Conservation (phyloP, 176 grass and related monocot genomes). For the Carex littledalei region DNA sequence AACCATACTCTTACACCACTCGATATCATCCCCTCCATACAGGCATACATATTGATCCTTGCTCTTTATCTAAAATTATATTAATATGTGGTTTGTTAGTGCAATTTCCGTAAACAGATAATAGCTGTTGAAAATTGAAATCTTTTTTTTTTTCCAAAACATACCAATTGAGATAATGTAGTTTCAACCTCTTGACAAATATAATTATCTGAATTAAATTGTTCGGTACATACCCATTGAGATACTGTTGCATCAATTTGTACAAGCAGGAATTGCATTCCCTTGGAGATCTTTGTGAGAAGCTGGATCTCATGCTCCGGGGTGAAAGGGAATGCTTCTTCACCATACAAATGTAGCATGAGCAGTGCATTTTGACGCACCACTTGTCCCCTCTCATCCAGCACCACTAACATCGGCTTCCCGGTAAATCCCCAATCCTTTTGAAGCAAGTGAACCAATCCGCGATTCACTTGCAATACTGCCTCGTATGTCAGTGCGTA, state of each 20-base stretch:
- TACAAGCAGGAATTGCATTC: conserved; percentile 9
- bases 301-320: background rate
- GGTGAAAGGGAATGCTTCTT: conserved; percentile 15
- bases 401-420: background rate
- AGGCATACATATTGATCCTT: conserved; percentile 12
- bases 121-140: background rate
- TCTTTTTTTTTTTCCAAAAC: background rate
- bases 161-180: background rate
- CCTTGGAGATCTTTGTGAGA: background rate
- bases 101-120: background rate
- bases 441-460: background rate
- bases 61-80: conserved; percentile 1
- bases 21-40: background rate
- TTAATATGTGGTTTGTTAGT: background rate
- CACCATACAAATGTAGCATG: background rate
- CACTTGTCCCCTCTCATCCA: conserved; percentile 12
- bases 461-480: background rate
- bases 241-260: conserved; percentile 3
- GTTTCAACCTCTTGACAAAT: conserved; percentile 13
- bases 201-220: conserved; percentile 7
- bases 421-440: conserved; percentile 15
- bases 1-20: conserved; percentile 14
- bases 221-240: conserved; percentile 8
- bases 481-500: conserved; percentile 3
- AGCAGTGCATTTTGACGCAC: background rate